phyloP scores from a whole-genome alignment of 345 rosid genomes.

The Rhodamnia argentea region DNA sequence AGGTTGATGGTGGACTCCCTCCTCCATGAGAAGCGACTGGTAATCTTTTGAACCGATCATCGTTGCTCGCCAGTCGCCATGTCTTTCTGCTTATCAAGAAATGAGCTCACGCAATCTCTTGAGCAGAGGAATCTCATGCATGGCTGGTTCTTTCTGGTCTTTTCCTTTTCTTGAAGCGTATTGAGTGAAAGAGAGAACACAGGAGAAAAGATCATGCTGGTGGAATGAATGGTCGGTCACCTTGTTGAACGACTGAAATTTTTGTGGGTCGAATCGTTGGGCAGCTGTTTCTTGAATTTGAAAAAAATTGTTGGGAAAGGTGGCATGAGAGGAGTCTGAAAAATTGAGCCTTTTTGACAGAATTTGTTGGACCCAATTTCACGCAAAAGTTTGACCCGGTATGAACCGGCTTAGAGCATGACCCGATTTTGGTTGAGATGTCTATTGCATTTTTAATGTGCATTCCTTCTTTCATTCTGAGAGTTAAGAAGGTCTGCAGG shows the following conservation, averaged over 20 bases:
- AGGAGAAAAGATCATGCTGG: neutral
- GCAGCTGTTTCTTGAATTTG: neutral
- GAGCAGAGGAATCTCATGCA: neutral
- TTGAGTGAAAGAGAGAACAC: neutral
- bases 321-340: neutral
- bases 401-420: neutral
- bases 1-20: neutral
- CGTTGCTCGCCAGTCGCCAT: neutral
- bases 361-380: neutral
- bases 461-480: neutral
- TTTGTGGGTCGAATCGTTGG: neutral
- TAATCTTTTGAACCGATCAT: neutral
- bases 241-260: neutral
- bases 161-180: neutral
- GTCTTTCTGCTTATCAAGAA: neutral
- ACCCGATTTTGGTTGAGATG: neutral
- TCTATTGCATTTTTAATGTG: neutral
- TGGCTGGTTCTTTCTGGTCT: neutral
- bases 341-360: neutral
- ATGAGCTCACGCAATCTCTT: neutral
- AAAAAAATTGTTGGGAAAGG: neutral
- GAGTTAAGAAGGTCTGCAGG: neutral
- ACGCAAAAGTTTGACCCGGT: neutral
- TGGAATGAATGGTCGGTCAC: neutral
- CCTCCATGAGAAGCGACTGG: neutral